Conservation (phyloP, 2,329 filamentous ascomycete species). For the Diaporthe ilicicola region DNA sequence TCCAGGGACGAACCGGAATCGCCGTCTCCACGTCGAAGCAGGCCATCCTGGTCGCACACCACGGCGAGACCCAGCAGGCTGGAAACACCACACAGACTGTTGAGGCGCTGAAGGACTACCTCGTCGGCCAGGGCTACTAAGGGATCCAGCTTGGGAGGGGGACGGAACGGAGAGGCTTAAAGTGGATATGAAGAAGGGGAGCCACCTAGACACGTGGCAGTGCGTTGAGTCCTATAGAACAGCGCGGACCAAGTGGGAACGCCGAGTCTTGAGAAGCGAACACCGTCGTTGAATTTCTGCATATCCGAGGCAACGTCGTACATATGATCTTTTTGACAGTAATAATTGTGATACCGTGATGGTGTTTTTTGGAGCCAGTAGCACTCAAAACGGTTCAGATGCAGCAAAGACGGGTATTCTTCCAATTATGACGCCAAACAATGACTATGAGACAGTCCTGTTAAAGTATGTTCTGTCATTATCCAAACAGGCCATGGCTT, state of each 20-base stretch:
- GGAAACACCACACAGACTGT: constrained; percentile 81
- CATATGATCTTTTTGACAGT: constrained; percentile 16
- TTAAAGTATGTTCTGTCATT: background rate
- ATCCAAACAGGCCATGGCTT: background rate
- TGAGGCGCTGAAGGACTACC: constrained; percentile 87
- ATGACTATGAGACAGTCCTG: constrained; percentile 18
- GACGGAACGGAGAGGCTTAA: background rate
- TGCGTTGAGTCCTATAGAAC: constrained; percentile 34
- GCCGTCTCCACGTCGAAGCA: constrained; percentile 86
- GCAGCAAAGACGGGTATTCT: constrained; percentile 29
- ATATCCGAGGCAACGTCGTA: constrained; percentile 23
- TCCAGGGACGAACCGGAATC: constrained; percentile 78
- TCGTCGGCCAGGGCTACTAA: constrained; percentile 82
- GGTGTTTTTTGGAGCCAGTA: background rate
- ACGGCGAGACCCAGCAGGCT: constrained; percentile 77
- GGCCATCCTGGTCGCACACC: constrained; percentile 88
- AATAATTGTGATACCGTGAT: constrained; percentile 7
- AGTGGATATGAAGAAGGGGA: constrained; percentile 11
- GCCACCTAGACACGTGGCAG: constrained; percentile 27
- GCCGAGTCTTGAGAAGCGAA: constrained; percentile 30
- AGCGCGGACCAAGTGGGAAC: constrained; percentile 31
- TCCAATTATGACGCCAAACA: constrained; percentile 32
- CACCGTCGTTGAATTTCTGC: constrained; percentile 27
- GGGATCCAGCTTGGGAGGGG: constrained; percentile 32
- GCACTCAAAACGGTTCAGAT: background rate